Evolutionary conservation across 805 yeast genomes (phyloP), one percentile per base, ranked within the genome.

Genomic region (Maudiozyma turicensis): DNA sequence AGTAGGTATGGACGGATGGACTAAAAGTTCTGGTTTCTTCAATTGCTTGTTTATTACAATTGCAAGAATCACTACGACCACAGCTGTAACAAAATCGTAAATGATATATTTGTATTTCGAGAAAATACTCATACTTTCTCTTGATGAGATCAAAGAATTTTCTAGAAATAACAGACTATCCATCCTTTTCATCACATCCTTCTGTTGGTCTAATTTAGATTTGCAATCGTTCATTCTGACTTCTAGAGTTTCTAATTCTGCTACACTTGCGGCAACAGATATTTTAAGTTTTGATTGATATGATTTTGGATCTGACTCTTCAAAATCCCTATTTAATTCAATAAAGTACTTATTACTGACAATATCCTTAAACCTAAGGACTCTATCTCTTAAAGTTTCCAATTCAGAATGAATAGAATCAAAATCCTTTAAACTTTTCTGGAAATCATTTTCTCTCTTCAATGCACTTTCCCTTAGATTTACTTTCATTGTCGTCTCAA

Each of bases 341-440:
- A 53, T 56, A 29, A 72, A 45, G 15, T 69, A 61, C 5, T 63
- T 54, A 35, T 63, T 45, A 15, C 55, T 54, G 5, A 73, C 48
- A 8, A 62, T 57, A 1, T 57, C 56, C 10, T 64, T 43, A 33
- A 73, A 51, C n/a, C 56, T 50, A 1, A 40, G 15, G 6, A 63
- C 52, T 14, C 53, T 50, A 8, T 49, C 26, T 50, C 61, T 70
- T 39, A 71, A 64, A 6, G 52, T 44, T 7, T 60, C 60, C 6
- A 72, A 47, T 35, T 58, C 52, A 8, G 51, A 47, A 6, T 65
- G 48, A 3, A 63, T 47, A 2, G 59, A 52, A 15, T 58, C 59
- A 8, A 62, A 55, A 29, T 61, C 58, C n/a, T 60, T 52, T 6
- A 65, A 57, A 32, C 40, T 58, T 48, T 58, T 66, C 54, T 52